Conservation (phyloP, 441 rosid species). For the Gossypium laxum region DNA sequence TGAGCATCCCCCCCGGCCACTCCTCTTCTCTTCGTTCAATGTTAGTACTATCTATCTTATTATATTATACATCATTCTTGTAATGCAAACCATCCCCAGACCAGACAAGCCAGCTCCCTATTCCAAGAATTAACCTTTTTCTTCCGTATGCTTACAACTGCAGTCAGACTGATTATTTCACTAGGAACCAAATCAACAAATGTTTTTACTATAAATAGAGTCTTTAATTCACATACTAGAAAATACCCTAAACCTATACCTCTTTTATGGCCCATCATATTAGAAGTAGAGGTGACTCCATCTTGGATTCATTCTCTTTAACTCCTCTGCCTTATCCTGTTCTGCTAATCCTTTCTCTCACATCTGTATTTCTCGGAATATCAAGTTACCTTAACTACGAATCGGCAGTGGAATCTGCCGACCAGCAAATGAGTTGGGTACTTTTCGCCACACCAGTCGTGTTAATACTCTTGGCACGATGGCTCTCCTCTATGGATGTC, state of each 20-base stretch:
- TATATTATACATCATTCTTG: not conserved
- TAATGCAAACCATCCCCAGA: not conserved
- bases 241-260: not conserved
- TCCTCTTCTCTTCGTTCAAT: not conserved
- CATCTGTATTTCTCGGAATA: slow-evolving; percentile 38
- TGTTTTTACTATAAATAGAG: slow-evolving; percentile 17
- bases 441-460: slow-evolving; percentile 49
- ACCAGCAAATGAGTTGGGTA: slow-evolving; percentile 41
- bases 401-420: slow-evolving; percentile 43
- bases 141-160: not conserved
- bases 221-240: not conserved
- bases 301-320: slow-evolving; percentile 53
- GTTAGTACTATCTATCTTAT: not conserved
- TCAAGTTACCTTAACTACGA: slow-evolving; percentile 63
- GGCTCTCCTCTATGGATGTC: slow-evolving; percentile 55
- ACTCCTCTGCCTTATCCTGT: slow-evolving; percentile 78
- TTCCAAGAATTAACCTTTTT: not conserved
- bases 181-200: not conserved
- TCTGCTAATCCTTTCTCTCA: slow-evolving; percentile 49
- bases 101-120: not conserved
- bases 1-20: not conserved
- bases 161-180: not conserved
- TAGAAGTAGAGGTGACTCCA: slow-evolving; percentile 36
- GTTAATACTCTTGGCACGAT: slow-evolving; percentile 46
- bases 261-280: slow-evolving; percentile 29